These are phyloP conservation scores for Periconia digitata DNA, from an alignment of 2,329 filamentous ascomycete genomes.

Conservation along the genomic window DNA sequence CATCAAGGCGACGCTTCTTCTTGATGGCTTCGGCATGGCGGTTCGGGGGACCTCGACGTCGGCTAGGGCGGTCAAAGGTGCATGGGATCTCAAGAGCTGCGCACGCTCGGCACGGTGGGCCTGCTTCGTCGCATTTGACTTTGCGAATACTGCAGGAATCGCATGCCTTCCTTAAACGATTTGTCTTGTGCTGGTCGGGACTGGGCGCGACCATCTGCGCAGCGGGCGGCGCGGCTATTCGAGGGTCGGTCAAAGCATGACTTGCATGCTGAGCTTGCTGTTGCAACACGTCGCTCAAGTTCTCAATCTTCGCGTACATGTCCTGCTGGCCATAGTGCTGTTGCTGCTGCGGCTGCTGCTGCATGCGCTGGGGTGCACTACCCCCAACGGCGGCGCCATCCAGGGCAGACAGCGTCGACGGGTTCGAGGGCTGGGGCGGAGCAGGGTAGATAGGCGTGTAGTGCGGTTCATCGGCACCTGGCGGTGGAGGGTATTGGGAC, in stretches of 20 bases:
- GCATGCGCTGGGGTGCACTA: neutral
- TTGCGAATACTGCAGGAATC: conserved; percentile 48
- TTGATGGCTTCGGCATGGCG: conserved; percentile 68
- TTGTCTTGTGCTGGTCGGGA: conserved; percentile 30
- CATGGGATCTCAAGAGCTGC: conserved; percentile 66
- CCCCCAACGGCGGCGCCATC: neutral
- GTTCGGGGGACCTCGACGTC: conserved; percentile 66
- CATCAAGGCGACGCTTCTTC: conserved; percentile 58
- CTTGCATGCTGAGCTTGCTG: conserved; percentile 41
- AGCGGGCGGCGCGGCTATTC: conserved; percentile 14
- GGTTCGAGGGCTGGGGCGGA: conserved; percentile 1
- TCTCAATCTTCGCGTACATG: conserved; percentile 39
- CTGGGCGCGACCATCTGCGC: conserved; percentile 5
- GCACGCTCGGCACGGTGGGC: conserved; percentile 68
- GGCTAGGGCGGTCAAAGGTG: conserved; percentile 65
- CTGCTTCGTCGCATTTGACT: conserved; percentile 63
- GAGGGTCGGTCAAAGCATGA: conserved; percentile 33
- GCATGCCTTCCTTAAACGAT: conserved; percentile 44
- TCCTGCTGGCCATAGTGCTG: conserved; percentile 24
- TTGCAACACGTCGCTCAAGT: conserved; percentile 40
- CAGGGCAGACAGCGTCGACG: neutral
- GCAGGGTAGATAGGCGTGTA: conserved; percentile 39
- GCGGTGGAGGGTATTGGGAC: conserved; percentile 28
- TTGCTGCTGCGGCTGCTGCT: conserved; percentile 18
- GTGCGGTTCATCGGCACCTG: conserved; percentile 30